Conservation (phyloP, 2,329 filamentous ascomycete species). For the Amphichorda felina region DNA sequence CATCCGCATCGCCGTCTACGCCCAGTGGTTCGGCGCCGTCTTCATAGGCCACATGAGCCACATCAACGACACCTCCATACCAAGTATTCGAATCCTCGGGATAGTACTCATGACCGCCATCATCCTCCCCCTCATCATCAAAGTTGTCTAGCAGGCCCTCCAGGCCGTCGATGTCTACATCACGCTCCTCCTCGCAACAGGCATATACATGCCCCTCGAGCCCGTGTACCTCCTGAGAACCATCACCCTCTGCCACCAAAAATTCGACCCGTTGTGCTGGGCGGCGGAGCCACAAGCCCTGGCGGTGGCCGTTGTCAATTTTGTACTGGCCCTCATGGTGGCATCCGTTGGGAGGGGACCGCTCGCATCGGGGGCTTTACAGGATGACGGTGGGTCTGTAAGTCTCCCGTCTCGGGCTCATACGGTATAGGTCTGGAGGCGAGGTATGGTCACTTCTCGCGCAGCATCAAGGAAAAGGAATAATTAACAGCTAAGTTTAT, state of each 20-base stretch:
- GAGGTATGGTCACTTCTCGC: too few relatives aligned
- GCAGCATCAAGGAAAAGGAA: neutral
- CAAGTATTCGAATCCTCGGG: conserved; percentile 18
- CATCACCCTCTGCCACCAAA: conserved; percentile 13
- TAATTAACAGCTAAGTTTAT: neutral
- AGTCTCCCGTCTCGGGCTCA: too few relatives aligned
- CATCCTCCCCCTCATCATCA: neutral
- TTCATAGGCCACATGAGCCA: conserved; percentile 18
- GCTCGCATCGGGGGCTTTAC: too few relatives aligned
- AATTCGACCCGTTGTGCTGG: too few relatives aligned
- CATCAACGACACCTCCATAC: conserved; percentile 13
- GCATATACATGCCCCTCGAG: conserved; percentile 17
- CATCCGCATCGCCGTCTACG: conserved; percentile 20
- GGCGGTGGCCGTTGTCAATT: too few relatives aligned
- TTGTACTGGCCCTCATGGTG: too few relatives aligned
- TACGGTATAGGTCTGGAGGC: too few relatives aligned
- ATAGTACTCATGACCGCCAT: conserved; percentile 14
- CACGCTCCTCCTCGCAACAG: conserved; percentile 16
- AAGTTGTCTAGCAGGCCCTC: conserved; percentile 5
- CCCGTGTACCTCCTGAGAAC: conserved; percentile 20
- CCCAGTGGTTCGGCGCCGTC: conserved; percentile 21
- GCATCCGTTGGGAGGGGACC: too few relatives aligned
- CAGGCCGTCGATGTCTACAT: conserved; percentile 19
- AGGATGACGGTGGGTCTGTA: too few relatives aligned
- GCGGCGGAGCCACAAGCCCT: too few relatives aligned